phyloP scores from a whole-genome alignment of 2,329 filamentous ascomycete species.

The Knoxdaviesia capensis region DNA sequence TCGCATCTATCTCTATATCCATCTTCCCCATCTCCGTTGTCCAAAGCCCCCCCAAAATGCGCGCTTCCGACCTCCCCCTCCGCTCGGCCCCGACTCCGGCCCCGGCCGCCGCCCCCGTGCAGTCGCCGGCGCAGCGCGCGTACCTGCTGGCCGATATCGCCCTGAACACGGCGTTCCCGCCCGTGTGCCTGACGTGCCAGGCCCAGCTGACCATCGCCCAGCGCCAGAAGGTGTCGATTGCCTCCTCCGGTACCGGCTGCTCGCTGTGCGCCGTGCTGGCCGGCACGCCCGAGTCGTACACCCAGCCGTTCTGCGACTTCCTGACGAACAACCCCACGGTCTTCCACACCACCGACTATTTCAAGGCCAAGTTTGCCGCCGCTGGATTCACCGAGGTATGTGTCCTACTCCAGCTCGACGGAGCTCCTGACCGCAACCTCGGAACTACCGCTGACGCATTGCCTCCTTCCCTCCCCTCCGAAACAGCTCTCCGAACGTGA shows the following conservation, averaged over 20 bases:
- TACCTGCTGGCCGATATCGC: slow-evolving; percentile 4
- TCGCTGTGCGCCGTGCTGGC: slow-evolving; percentile 17
- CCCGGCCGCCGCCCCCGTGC: background rate
- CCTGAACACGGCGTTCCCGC: background rate
- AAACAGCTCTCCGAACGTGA: slow-evolving; percentile 55
- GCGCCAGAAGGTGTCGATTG: slow-evolving; percentile 3
- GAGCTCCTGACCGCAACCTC: background rate
- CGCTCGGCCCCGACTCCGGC: background rate
- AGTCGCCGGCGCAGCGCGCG: slow-evolving; percentile 2
- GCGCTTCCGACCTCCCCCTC: background rate
- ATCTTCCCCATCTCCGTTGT: background rate
- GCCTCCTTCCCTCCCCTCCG: background rate
- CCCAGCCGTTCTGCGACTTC: slow-evolving; percentile 72
- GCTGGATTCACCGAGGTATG: slow-evolving; percentile 53
- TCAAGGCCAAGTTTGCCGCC: slow-evolving; percentile 49
- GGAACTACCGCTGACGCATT: slow-evolving; percentile 5
- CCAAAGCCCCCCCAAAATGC: slow-evolving; percentile 9
- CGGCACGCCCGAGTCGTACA: slow-evolving; percentile 43
- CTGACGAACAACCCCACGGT: slow-evolving; percentile 80
- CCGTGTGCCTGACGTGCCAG: slow-evolving; percentile 7
- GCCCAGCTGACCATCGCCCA: slow-evolving; percentile 5
- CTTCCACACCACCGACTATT: slow-evolving; percentile 72
- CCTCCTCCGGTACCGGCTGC: slow-evolving; percentile 10
- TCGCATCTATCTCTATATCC: background rate
- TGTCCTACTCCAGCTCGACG: slow-evolving; percentile 1